Percentiles rank a stretch among this genome's conserved stretches.
These are phyloP conservation scores for Carallia pectinifolia DNA, from an alignment of 345 rosid species.

Conservation along the genomic window DNA sequence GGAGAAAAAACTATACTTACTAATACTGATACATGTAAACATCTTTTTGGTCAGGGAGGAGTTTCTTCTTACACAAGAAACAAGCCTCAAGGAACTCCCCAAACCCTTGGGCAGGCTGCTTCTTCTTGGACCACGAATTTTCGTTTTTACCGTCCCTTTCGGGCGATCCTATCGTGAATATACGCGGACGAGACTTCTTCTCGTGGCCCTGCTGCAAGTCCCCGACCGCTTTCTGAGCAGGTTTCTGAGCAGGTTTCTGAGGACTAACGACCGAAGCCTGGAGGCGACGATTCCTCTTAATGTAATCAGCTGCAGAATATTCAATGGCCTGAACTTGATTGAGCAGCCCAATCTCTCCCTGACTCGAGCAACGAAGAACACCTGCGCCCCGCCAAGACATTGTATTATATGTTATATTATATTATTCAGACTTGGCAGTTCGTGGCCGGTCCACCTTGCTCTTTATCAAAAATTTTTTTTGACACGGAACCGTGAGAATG, in stretches of 20 bases:
- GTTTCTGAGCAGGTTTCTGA: neutral
- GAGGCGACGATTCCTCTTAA: conserved; percentile 6
- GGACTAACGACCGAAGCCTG: neutral
- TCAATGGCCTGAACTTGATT: conserved; percentile 11
- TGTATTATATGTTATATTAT: no score
- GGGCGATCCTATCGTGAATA: conserved; percentile 17
- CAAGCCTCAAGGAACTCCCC: conserved; percentile 29
- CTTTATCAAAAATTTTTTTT: no score
- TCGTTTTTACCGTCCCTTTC: neutral
- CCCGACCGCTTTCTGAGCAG: neutral
- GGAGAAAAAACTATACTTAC: conserved; percentile 1
- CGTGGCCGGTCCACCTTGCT: no score
- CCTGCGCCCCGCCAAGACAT: conserved; percentile 16
- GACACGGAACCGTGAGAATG: no score
- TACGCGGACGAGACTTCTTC: neutral
- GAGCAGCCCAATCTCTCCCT: conserved; percentile 22
- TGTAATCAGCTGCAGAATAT: neutral
- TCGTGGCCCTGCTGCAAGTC: neutral
- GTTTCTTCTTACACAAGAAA: conserved; percentile 30
- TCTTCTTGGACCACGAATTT: neutral
- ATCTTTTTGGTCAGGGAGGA: neutral
- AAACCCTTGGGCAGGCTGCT: conserved; percentile 23
- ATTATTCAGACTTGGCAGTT: no score
- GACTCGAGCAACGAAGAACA: conserved; percentile 24
- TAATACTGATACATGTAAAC: conserved; percentile 34